Evolutionary conservation across 176 grass and related monocot genomes (phyloP).

Genomic region (Musa itinerans): DNA sequence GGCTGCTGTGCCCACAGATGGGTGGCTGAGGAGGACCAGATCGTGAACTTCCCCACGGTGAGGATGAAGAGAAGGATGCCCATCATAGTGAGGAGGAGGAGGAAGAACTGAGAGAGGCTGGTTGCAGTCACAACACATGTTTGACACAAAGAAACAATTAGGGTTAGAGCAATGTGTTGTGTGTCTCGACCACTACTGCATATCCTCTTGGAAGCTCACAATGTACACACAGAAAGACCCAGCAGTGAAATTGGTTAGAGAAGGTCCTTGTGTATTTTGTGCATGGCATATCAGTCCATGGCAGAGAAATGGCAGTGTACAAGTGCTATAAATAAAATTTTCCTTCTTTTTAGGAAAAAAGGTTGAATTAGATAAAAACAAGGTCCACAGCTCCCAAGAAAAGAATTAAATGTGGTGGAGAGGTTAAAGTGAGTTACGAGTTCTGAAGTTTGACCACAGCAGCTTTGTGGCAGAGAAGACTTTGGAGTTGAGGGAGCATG

Average conservation of each 20-base stretch:
- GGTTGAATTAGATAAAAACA: too few species aligned
- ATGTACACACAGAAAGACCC: not conserved
- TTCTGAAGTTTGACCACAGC: too few species aligned
- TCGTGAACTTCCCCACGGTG: conserved; percentile 48
- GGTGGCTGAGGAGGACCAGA: conserved; percentile 29
- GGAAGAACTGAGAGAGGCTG: not conserved
- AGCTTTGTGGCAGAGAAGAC: too few species aligned
- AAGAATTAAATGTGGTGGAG: too few species aligned
- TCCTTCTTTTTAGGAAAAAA: not conserved
- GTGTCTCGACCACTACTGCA: not conserved
- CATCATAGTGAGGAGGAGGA: conserved; percentile 11
- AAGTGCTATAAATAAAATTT: not conserved
- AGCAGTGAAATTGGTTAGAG: too few species aligned
- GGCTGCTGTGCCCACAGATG: conserved; percentile 22
- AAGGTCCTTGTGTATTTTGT: too few species aligned
- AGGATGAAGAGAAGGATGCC: conserved; percentile 41
- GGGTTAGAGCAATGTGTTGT: not conserved
- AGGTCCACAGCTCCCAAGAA: too few species aligned
- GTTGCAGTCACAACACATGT: not conserved
- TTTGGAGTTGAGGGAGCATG: too few species aligned
- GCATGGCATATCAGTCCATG: too few species aligned
- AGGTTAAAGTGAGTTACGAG: too few species aligned
- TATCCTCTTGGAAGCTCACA: not conserved
- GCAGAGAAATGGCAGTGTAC: not conserved
- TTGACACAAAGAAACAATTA: not conserved